Evolutionary conservation across 1,284 basidiomycete genomes (phyloP), one percentile per base, ranked within the genome.

Genomic region (Rhizoctonia solani): DNA sequence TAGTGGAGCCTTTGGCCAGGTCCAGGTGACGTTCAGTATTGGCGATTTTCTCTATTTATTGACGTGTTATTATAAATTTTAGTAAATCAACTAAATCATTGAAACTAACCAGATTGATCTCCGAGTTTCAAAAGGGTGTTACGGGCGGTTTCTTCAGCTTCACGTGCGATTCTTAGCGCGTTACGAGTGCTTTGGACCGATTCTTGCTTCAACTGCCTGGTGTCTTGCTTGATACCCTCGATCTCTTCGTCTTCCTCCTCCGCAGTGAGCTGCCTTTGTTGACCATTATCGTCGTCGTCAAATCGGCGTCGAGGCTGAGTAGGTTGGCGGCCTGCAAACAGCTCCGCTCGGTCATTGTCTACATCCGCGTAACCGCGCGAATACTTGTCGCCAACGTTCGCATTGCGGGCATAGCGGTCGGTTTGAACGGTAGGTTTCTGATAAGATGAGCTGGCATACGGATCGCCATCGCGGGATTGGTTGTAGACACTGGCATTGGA

Each of bases 21-120:
- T 99, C 97, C 67, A 99, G 85, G 78, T 98, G 92, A 69, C 94
- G 90, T 77, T 99, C 96, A 16, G 96, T 97, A 77, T 95, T 94
- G 55, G 93, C 96, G 70, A 99, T 85, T 75, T 88, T 90, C 78
- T 92, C 90, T 92, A 73, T 14, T 71, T 19, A 27, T n/a, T 5
- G 50, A 21, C 6, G 4, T 8, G 37, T 47, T 47, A 3, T 3
- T 13, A 19, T 6, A 25, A 4, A 25, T 53, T 1, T 1, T 30
- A 49, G n/a, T 47, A 9, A 54, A 42, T 4, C n/a, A 32, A 8
- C 52, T 30, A 23, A 39, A 19, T 11, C 4, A 39, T 2, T 4
- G 23, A n/a, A 0, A 78, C 85, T 66, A 71, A 95, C 95, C 95
- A 49, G 95, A 98, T 79, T 99, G 97, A 72, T 93, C 90, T n/a